Evolutionary conservation across 257 asterid species (phyloP).

Genomic region (Solanum habrochaites): DNA sequence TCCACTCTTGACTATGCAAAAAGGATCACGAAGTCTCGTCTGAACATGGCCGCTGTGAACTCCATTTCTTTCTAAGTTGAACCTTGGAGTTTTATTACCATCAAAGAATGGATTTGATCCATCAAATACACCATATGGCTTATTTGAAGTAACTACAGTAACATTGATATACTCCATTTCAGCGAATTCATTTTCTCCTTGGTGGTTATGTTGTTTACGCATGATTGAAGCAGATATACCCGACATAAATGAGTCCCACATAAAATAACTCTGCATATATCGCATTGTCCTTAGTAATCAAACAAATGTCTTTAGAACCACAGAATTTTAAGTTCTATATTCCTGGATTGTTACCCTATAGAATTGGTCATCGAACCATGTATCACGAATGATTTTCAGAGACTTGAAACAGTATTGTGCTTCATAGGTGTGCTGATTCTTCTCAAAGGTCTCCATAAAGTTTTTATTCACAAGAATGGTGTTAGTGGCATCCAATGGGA

Average conservation of each 20-base stretch:
- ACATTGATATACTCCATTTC: slow-evolving; percentile 71
- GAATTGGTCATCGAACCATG: slow-evolving; percentile 49
- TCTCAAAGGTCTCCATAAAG: slow-evolving; percentile 42
- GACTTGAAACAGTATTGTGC: slow-evolving; percentile 75
- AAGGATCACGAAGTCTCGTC: slow-evolving; percentile 57
- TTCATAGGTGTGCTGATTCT: slow-evolving; percentile 69
- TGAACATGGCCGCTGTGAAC: slow-evolving; percentile 88
- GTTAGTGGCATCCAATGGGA: slow-evolving; percentile 85
- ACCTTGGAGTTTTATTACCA: slow-evolving; percentile 38
- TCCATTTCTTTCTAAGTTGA: slow-evolving; percentile 33
- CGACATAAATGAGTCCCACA: slow-evolving; percentile 80
- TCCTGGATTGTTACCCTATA: slow-evolving; percentile 37
- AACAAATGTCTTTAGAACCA: not conserved
- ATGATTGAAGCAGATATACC: slow-evolving; percentile 84
- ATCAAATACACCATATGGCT: slow-evolving; percentile 54
- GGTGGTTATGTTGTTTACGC: slow-evolving; percentile 22
- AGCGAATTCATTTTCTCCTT: slow-evolving; percentile 72
- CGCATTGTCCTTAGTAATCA: not conserved
- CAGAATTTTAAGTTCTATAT: not conserved
- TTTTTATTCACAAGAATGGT: slow-evolving; percentile 49
- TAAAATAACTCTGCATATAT: slow-evolving; percentile 50
- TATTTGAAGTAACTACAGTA: slow-evolving; percentile 66
- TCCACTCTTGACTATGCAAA: slow-evolving; percentile 43
- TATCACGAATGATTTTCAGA: slow-evolving; percentile 60
- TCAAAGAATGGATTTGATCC: slow-evolving; percentile 70